Base-by-base conservation (phyloP, 768 basidiomycete species). In the Podaxis pistillaris region DNA sequence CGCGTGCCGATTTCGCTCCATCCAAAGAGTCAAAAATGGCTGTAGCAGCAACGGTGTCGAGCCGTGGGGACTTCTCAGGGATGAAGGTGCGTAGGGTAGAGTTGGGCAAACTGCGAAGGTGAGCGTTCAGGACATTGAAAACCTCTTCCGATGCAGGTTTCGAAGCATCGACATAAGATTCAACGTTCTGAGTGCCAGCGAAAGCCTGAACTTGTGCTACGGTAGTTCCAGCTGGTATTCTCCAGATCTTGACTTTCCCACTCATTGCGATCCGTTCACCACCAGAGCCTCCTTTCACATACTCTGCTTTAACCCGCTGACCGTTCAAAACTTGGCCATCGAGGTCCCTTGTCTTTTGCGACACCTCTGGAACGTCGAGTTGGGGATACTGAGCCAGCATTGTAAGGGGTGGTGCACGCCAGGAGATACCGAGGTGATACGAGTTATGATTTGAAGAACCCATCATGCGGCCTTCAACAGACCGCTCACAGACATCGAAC, bases 1-100 rank as follows among this genome's bases (percentile, higher is more conserved):
- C 72, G 26, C 76, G 70, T 6, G 79, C 79, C 0, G 64, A 55
- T 47, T 83, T 76, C 1, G 83, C 83, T 6, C 73, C 75, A 19
- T 84, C 82, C 78, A 81, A 81, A 13, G 77, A 74, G 8, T 75
- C 67, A 66, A 87, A 89, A 24, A 76, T 76, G 5, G 78, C 81
- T 56, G 76, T 80, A 0, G 79, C 73, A 44, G 65, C 68, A 12
- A 63, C 26, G 28, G 22, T 22, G 36, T 41, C 9, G 49, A 52
- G 49, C 41, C 56, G 44, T 38, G 24, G 50, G 1, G 46, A 15
- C 40, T 62, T 62, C 2, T 54, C 41, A 44, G 49, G 68, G 58
- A 52, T 51, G 19, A 62, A 36, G 38, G 52, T 54, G 24, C 56
- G 37, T 13, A 61, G 52, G 12, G 50, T 40, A 30, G 63, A 49